These are phyloP conservation scores for Citrus trifoliata DNA, from an alignment of 345 rosid genomes.

Conservation along the genomic window DNA sequence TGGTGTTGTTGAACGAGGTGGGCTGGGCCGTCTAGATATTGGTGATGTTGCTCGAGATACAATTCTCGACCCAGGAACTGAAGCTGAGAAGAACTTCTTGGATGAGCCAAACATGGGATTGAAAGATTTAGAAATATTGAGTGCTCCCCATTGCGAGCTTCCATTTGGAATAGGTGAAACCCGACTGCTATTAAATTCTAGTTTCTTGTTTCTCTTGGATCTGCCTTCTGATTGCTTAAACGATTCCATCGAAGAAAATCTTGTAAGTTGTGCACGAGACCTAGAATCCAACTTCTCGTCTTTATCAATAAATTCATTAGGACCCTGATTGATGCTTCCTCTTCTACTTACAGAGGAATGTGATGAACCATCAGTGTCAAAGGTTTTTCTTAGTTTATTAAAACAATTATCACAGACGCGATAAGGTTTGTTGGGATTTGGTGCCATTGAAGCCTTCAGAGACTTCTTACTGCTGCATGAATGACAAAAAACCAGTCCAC, in stretches of 20 bases:
- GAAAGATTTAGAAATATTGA: constrained; percentile 72
- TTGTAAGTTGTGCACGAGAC: constrained; percentile 74
- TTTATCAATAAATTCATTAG: constrained; percentile 53
- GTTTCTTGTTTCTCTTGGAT: constrained; percentile 79
- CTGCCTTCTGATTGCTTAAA: constrained; percentile 71
- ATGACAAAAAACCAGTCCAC: constrained; percentile 94
- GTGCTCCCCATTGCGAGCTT: constrained; percentile 82
- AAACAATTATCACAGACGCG: constrained; percentile 93
- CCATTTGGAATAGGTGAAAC: constrained; percentile 94
- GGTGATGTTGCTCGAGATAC: constrained; percentile 99
- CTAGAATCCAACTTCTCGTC: constrained; percentile 83
- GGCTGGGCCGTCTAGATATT: constrained; percentile 88
- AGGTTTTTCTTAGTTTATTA: constrained; percentile 68
- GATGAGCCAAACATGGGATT: constrained; percentile 92
- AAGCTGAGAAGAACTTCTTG: constrained; percentile 94
- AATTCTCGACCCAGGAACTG: constrained; percentile 99
- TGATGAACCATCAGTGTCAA: constrained; percentile 62
- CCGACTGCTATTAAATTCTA: constrained; percentile 91
- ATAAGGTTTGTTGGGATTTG: constrained; percentile 87
- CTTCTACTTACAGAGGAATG: constrained; percentile 73
- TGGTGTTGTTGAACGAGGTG: constrained; percentile 98
- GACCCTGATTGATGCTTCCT: constrained; percentile 66
- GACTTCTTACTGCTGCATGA: constrained; percentile 91
- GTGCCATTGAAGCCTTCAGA: constrained; percentile 95
- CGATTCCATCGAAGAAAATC: constrained; percentile 84